Evolutionary conservation across 139 green algal genomes (phyloP), one percentile per base, ranked within the genome.

Genomic region (Coelastrella sp.): DNA sequence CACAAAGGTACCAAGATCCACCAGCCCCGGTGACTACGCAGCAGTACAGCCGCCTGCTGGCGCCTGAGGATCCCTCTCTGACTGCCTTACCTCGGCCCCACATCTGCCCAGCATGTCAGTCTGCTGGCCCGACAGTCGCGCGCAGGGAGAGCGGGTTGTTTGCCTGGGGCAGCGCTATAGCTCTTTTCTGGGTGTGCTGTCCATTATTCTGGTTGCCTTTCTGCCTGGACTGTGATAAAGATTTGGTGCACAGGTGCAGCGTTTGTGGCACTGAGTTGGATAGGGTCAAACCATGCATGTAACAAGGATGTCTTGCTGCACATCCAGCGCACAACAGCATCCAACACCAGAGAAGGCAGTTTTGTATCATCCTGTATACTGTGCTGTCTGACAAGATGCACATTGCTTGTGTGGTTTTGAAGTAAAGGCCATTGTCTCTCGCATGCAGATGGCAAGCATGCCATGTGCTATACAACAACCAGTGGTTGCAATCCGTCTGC

Each of bases 151-250:
- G 22, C 35, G 87, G 87, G 49, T 82, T 80, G 24, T 91, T 78
- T 74, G 60, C 87, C 65, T 91, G 27, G 22, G 10, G 78, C 8
- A 49, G 35, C 0, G 10, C 11, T n/a, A 72, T 87, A 59, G 87
- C 49, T 11, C 56, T 87, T 15, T 91, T 61, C 65, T 91, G 87
- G 87, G 10, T 90, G 22, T 91, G 61, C 78, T 91, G 87, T 66
- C 87, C 87, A 1, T 10, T 91, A 27, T 91, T 87, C 78, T 91
- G 87, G 78, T 35, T 91, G 78, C 87, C 87, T 8, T 91, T 78
- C 78, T 91, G 87, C 87, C 14, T 91, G 49, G 87, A 87, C 24
- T 86, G 87, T 63, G 74, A 84, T 58, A 87, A 78, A 20, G 87
- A 91, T 58, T 20, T 87, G 65, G 87, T 91, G 20, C 87, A 91